These are phyloP conservation scores for Schwanniomyces vanrijiae DNA, from an alignment of 805 yeast genomes.

Conservation along the genomic window DNA sequence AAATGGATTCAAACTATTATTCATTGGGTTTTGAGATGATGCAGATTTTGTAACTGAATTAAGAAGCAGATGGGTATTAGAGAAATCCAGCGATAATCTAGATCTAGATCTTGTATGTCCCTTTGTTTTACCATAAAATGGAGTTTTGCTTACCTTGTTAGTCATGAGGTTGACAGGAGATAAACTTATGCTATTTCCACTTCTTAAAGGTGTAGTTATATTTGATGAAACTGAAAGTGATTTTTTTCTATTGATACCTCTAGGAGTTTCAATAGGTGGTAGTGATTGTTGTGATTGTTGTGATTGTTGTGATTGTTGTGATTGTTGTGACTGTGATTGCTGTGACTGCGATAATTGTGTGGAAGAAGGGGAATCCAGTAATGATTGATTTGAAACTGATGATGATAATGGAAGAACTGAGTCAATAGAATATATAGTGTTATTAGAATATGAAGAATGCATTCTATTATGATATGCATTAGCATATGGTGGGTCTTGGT, in stretches of 20 bases:
- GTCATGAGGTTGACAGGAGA: conserved; percentile 23
- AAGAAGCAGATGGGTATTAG: conserved; percentile 14
- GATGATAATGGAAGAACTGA: conserved; percentile 36
- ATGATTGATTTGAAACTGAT: conserved; percentile 35
- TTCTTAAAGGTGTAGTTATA: conserved; percentile 35
- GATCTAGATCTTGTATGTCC: conserved; percentile 44
- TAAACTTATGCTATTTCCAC: conserved; percentile 9
- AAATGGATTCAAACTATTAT: conserved; percentile 25
- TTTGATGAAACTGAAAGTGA: conserved; percentile 33
- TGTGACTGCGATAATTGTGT: no score
- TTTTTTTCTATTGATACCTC: conserved; percentile 31
- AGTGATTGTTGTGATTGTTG: conserved; percentile 5
- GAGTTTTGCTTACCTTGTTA: conserved; percentile 36
- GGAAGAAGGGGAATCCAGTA: conserved; percentile 32
- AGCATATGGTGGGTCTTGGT: conserved; percentile 19
- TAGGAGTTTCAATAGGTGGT: conserved; percentile 30
- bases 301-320: conserved; percentile 5
- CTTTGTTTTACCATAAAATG: conserved; percentile 24
- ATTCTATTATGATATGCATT: not conserved
- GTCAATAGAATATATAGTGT: conserved; percentile 32
- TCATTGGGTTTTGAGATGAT: conserved; percentile 7
- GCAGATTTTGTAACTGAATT: conserved; percentile 7
- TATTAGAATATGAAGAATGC: conserved; percentile 17
- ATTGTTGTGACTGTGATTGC: conserved; percentile 3
- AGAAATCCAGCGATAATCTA: conserved; percentile 36